Evolutionary conservation across 495 filamentous ascomycete species (phyloP).

Genomic region (Cetradonia linearis): DNA sequence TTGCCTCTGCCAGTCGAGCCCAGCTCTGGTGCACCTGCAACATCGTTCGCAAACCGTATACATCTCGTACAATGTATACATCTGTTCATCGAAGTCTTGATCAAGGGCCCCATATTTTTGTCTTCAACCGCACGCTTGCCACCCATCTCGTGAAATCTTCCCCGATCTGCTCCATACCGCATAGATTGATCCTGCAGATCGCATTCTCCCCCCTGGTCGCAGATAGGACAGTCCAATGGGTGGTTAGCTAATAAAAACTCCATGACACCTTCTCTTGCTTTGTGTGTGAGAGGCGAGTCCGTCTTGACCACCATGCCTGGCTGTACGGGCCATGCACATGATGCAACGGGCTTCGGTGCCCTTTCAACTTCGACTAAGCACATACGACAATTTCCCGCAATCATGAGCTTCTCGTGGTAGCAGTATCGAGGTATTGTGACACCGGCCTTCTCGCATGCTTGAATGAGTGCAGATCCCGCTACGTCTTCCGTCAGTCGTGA

Average conservation of each 20-base stretch:
- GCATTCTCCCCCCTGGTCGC: constrained; percentile 97
- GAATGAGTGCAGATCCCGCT: constrained; percentile 86
- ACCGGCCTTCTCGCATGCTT: constrained; percentile 97
- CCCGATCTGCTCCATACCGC: constrained; percentile 92
- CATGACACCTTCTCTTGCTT: constrained; percentile 97
- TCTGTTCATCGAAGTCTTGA: constrained; percentile 99
- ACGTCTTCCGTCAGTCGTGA: constrained; percentile 15
- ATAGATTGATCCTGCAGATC: constrained; percentile 98
- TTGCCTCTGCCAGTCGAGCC: constrained; percentile 92
- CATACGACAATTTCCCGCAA: constrained; percentile 99
- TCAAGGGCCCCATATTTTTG: constrained; percentile 96
- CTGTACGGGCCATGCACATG: constrained; percentile 97
- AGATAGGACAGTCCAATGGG: constrained; percentile 94
- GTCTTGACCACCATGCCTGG: constrained; percentile 99
- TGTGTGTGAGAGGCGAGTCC: constrained; percentile 87
- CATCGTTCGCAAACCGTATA: constrained; percentile 93
- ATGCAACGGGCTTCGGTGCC: constrained; percentile 91
- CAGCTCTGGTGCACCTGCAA: constrained; percentile 89
- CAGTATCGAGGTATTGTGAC: constrained; percentile 92
- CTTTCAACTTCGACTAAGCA: constrained; percentile 96
- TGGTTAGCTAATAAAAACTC: constrained; percentile 97
- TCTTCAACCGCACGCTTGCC: constrained; percentile 97
- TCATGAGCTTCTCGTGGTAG: constrained; percentile 99
- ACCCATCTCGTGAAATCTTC: constrained; percentile 86
- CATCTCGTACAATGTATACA: constrained; percentile 99